A percentile compares a stretch with the other conserved stretches of the same genome.
Conservation (phyloP, 2,329 filamentous ascomycete species). For the Phyllosticta citriasiana region DNA sequence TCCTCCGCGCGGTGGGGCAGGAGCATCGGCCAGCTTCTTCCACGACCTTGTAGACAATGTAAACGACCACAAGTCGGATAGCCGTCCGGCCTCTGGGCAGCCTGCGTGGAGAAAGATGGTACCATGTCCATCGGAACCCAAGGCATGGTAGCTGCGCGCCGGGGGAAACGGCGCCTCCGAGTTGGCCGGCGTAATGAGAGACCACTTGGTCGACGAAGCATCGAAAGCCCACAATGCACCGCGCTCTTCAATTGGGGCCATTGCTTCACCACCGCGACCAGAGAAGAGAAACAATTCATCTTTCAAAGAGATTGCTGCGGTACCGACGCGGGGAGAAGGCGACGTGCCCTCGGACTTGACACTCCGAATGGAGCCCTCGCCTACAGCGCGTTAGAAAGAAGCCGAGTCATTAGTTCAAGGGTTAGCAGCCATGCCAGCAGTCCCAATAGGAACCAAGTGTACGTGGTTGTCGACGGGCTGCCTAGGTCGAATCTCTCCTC, state of each 20-base stretch:
- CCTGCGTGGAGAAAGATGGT: constrained; percentile 71
- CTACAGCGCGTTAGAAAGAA: neutral
- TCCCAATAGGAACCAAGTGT: constrained; percentile 43
- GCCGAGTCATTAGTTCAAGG: neutral
- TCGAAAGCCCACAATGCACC: constrained; percentile 71
- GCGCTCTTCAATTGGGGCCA: constrained; percentile 61
- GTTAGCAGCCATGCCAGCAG: neutral
- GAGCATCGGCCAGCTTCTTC: constrained; percentile 58
- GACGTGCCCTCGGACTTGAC: constrained; percentile 20
- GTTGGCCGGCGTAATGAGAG: constrained; percentile 47
- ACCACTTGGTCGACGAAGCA: constrained; percentile 55
- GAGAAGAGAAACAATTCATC: constrained; percentile 72
- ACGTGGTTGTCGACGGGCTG: constrained; percentile 64
- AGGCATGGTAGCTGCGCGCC: constrained; percentile 62
- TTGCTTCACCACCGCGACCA: constrained; percentile 59
- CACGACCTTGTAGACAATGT: constrained; percentile 54
- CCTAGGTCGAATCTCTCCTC: constrained; percentile 59
- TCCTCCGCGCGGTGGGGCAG: constrained; percentile 56
- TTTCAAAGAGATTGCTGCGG: constrained; percentile 59
- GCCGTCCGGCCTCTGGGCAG: constrained; percentile 52
- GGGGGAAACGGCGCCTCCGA: constrained; percentile 44
- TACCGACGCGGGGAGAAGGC: constrained; percentile 61
- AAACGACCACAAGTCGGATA: constrained; percentile 71
- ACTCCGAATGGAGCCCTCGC: constrained; percentile 7
- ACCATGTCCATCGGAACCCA: constrained; percentile 54